These are phyloP conservation scores for Onygena corvina DNA, from an alignment of 2,329 filamentous ascomycete genomes.

Conservation along the genomic window DNA sequence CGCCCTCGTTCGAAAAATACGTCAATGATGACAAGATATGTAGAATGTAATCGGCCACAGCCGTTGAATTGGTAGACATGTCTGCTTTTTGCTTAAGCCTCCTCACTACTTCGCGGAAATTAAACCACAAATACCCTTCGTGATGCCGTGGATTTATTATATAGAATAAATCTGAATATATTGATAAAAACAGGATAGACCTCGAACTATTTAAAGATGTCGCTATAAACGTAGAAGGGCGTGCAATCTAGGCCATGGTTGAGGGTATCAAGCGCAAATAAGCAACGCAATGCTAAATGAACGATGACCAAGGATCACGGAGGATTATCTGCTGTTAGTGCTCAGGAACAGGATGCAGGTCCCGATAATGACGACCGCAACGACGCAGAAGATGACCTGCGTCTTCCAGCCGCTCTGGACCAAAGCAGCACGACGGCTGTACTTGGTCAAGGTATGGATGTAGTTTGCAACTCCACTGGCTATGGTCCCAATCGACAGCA, in stretches of 20 bases:
- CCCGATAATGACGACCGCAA: slow-evolving; percentile 34
- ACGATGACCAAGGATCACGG: too few species aligned
- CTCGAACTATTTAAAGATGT: too few species aligned
- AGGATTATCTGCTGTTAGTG: slow-evolving; percentile 22
- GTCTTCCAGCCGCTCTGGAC: slow-evolving; percentile 94
- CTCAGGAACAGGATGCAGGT: slow-evolving; percentile 36
- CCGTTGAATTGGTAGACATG: too few species aligned
- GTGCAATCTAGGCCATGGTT: neutral
- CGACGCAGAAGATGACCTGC: slow-evolving; percentile 52
- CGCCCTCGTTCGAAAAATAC: slow-evolving; percentile 71
- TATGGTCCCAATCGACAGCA: slow-evolving; percentile 64
- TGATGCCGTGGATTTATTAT: too few species aligned
- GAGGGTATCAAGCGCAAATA: neutral
- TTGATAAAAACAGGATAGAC: too few species aligned
- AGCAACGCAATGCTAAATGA: slow-evolving; percentile 5
- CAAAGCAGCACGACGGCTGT: slow-evolving; percentile 63
- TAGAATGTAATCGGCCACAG: slow-evolving; percentile 50
- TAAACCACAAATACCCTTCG: too few species aligned
- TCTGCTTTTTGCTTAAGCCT: too few species aligned
- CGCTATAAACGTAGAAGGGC: too few species aligned
- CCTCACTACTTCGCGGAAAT: too few species aligned
- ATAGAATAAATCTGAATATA: too few species aligned
- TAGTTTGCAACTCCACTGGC: slow-evolving; percentile 74
- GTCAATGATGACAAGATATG: slow-evolving; percentile 75
- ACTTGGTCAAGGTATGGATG: slow-evolving; percentile 68